Evolutionary conservation across 805 yeast genomes (phyloP).

Genomic region (Candida dajiaensis): DNA sequence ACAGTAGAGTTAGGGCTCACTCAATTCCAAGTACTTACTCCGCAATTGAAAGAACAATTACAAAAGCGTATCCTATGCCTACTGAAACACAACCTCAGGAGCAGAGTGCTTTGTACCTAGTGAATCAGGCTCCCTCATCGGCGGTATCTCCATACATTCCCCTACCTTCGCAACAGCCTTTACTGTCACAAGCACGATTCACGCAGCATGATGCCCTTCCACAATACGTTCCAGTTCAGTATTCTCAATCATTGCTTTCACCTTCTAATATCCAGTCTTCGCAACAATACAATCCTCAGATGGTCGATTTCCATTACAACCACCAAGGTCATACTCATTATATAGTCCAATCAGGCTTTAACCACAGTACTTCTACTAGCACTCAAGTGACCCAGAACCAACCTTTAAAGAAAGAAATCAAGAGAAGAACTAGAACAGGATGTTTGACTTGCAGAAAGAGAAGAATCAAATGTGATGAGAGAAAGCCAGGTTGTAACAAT

Average conservation of each 20-base stretch:
- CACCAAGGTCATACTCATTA: background rate
- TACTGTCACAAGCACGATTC: background rate
- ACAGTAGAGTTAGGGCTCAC: background rate
- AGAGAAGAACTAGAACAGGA: conserved; percentile 18
- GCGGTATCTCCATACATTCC: background rate
- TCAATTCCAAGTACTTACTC: background rate
- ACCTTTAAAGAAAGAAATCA: conserved; percentile 9
- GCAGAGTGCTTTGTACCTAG: background rate
- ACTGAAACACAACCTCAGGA: background rate
- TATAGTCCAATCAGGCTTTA: background rate
- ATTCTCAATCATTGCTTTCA: background rate
- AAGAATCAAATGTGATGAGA: conserved; percentile 22
- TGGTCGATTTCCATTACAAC: background rate
- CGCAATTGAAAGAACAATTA: background rate
- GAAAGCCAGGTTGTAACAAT: conserved; percentile 17
- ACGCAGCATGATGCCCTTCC: background rate
- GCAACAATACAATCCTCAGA: background rate
- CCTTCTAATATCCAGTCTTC: background rate
- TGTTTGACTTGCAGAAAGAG: conserved; percentile 23
- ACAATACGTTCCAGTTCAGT: background rate
- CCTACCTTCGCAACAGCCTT: background rate
- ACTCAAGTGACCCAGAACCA: background rate
- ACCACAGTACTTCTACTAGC: background rate
- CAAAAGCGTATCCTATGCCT: background rate
- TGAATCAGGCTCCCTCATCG: background rate